Base-by-base conservation (phyloP, 192 early-diverging fungal genomes). In the Diversispora eburnea region DNA sequence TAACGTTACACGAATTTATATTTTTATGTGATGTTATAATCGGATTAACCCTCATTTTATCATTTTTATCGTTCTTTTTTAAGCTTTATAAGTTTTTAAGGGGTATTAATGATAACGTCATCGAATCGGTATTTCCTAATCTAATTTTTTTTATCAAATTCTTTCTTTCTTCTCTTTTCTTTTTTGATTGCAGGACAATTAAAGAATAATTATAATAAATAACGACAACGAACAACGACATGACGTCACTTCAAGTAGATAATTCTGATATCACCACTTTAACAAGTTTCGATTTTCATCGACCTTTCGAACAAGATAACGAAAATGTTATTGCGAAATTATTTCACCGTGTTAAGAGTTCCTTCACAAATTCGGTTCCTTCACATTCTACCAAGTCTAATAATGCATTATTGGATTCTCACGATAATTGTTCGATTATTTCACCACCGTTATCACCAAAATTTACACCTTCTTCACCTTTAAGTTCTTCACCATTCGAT, bases 251-350 rank as follows among this genome's bases (percentile, higher is more conserved):
- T 5, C 13, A 66, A 66, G 12, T n/a, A 5, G 4, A 55, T 59
- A 57, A 71, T 25, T n/a, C 43, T 19, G 72, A 73, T 6, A 12
- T 64, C 41, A n/a, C 8, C 6, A 80, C 75, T 20, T 72, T 83
- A 17, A 84, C 80, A 62, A 82, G 74, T 55, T 84, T 84, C 64
- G 77, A 78, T 47, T 76, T 84, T 60, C 69, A 81, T 33, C 39
- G 66, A 22, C 52, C 70, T 22, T 46, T 41, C 5, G 73, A 79
- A 42, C 45, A 72, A 43, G 76, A 78, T n/a, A 77, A 77, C 41
- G 87, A 85, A 74, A 83, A 81, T 52, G 85, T 85, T 5, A 73
- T 88, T 25, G 82, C 84, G 62, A 88, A 86, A 52, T 69, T 88
- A 65, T 85, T 86, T 71, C 82, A 81, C 20, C 79, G 80, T 15